phyloP scores from a whole-genome alignment of 495 filamentous ascomycete species.

The Penicillium verhagenii region DNA sequence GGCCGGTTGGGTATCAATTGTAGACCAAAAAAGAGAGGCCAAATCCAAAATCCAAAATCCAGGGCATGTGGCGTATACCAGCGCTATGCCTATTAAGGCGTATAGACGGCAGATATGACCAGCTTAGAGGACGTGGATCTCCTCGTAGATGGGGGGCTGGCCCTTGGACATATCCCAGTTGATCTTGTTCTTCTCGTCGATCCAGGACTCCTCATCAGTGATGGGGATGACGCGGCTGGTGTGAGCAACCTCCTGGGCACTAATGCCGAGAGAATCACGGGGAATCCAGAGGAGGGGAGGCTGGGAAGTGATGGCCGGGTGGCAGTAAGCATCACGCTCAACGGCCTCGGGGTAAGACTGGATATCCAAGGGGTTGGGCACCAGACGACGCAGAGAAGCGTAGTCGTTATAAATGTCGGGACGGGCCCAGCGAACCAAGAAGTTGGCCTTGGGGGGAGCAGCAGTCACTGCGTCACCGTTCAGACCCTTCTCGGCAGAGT shows the following conservation, averaged over 20 bases:
- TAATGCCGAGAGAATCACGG: conserved; percentile 70
- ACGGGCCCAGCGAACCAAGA: conserved; percentile 69
- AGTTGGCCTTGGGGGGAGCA: conserved; percentile 48
- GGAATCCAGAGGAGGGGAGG: conserved; percentile 84
- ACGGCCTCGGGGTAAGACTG: conserved; percentile 57
- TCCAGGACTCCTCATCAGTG: conserved; percentile 76
- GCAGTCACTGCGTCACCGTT: conserved; percentile 12
- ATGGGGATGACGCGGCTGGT: conserved; percentile 71
- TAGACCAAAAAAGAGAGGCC: conserved; percentile 13
- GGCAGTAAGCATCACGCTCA: conserved; percentile 70
- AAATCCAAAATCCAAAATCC: neutral
- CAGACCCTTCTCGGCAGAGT: conserved; percentile 41
- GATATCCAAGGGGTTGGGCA: conserved; percentile 56
- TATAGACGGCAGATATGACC: neutral
- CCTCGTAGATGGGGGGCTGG: conserved; percentile 75
- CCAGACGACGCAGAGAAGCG: conserved; percentile 63
- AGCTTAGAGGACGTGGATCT: conserved; percentile 58
- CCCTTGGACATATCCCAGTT: conserved; percentile 71
- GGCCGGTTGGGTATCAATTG: conserved; percentile 26
- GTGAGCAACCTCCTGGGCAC: conserved; percentile 72
- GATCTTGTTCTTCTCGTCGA: conserved; percentile 79
- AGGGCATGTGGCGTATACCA: neutral
- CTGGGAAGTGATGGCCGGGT: conserved; percentile 64
- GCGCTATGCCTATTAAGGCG: neutral
- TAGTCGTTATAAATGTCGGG: conserved; percentile 79